Percentiles rank a stretch among this genome's conserved stretches.
These are phyloP conservation scores for Clonostachys sp. DNA, from an alignment of 2,329 filamentous ascomycete species.

Conservation along the genomic window DNA sequence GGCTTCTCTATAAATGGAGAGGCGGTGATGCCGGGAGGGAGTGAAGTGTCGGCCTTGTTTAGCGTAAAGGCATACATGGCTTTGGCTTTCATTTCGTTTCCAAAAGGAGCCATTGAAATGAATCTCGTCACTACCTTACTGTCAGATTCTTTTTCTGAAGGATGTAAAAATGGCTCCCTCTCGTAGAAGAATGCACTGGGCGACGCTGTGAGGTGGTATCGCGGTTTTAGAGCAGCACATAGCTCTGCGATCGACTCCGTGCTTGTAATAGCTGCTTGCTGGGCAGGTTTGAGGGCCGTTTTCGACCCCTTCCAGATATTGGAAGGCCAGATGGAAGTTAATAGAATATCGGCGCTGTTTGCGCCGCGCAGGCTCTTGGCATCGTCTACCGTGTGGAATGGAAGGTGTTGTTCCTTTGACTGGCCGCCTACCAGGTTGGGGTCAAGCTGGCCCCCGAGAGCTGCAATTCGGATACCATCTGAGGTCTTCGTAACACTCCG, in stretches of 20 bases:
- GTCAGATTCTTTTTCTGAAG: conserved; percentile 37
- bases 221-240: conserved; percentile 75
- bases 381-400: conserved; percentile 74
- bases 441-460: conserved; percentile 72
- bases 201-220: conserved; percentile 81
- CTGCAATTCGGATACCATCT: conserved; percentile 83
- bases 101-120: conserved; percentile 78
- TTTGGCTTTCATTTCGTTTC: conserved; percentile 73
- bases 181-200: conserved; percentile 70
- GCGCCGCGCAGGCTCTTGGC: conserved; percentile 71
- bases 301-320: conserved; percentile 67
- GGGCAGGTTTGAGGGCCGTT: conserved; percentile 49
- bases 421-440: conserved; percentile 54
- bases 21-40: conserved; percentile 68
- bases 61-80: conserved; percentile 75
- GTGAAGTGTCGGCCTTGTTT: conserved; percentile 56
- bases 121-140: conserved; percentile 72
- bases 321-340: conserved; percentile 84
- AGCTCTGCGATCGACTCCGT: conserved; percentile 74
- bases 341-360: conserved; percentile 76
- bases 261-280: conserved; percentile 42
- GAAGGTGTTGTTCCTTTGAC: conserved; percentile 69
- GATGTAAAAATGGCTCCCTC: conserved; percentile 86
- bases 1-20: conserved; percentile 62
- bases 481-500: conserved; percentile 84